Conservation (phyloP, 2,329 filamentous ascomycete genomes). For the Clathrospora elynae region DNA sequence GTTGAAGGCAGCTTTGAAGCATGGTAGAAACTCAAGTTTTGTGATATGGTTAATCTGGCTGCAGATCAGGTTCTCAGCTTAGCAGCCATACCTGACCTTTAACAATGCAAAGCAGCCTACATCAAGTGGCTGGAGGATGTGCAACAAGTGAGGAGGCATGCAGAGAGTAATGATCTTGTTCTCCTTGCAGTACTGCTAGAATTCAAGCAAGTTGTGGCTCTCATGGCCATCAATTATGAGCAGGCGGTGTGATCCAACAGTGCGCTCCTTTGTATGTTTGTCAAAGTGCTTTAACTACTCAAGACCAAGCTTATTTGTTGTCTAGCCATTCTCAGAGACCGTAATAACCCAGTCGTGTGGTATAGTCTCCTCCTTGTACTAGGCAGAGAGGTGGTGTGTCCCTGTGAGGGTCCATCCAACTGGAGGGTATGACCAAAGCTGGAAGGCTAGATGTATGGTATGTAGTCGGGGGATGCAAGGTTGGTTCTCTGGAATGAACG, state of each 20-base stretch:
- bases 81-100: slow-evolving; percentile 31
- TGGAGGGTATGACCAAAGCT: too few species aligned
- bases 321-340: slow-evolving; percentile 1
- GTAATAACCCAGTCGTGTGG: neutral
- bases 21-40: slow-evolving; percentile 10
- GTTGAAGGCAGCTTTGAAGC: slow-evolving; percentile 31
- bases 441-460: too few species aligned
- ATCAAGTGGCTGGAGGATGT: slow-evolving; percentile 8
- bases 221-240: slow-evolving; percentile 17
- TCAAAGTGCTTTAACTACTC: neutral
- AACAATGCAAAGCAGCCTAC: slow-evolving; percentile 10
- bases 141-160: too few species aligned
- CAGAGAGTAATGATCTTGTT: slow-evolving; percentile 4
- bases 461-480: too few species aligned
- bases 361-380: slow-evolving; percentile 3
- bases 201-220: slow-evolving; percentile 10
- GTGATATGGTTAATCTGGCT: slow-evolving; percentile 30
- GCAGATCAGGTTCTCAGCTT: slow-evolving; percentile 12
- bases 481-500: too few species aligned
- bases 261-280: slow-evolving; percentile 3
- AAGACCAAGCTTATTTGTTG: neutral
- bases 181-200: slow-evolving; percentile 1
- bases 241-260: slow-evolving; percentile 9
- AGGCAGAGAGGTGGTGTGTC: slow-evolving; percentile 13
- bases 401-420: too few species aligned